phyloP scores from a whole-genome alignment of 2,329 filamentous ascomycete genomes.

The Trichoderma sp. region DNA sequence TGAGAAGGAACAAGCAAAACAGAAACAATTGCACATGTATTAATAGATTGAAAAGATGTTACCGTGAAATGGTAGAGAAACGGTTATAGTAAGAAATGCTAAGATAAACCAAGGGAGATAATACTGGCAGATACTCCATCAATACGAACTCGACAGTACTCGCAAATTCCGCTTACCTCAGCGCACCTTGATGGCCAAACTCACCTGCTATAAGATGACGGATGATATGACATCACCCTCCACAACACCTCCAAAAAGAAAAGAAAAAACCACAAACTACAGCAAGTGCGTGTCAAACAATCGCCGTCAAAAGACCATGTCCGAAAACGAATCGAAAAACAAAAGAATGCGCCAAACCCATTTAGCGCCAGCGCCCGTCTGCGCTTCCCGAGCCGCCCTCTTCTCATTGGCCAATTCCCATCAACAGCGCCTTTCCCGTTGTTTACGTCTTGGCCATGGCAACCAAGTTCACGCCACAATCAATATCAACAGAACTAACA shows the following conservation, averaged over 20 bases:
- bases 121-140: neutral
- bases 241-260: neutral
- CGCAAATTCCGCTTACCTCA: neutral
- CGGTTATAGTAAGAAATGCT: no score
- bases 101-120: no score
- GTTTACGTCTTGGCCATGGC: neutral
- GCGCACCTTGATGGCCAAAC: neutral
- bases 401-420: neutral
- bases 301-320: neutral
- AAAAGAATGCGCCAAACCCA: neutral
- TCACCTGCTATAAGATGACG: neutral
- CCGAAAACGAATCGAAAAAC: neutral
- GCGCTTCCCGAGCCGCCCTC: conserved; percentile 11
- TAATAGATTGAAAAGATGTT: no score
- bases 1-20: neutral
- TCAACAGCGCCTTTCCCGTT: neutral
- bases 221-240: neutral
- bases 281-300: neutral
- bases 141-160: neutral
- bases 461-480: neutral
- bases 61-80: no score
- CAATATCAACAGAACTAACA: neutral
- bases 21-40: no score
- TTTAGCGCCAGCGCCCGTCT: conserved; percentile 11
- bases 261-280: neutral